Base-by-base conservation (phyloP, 805 yeast genomes). In the Metschnikowia aberdeeniae region DNA sequence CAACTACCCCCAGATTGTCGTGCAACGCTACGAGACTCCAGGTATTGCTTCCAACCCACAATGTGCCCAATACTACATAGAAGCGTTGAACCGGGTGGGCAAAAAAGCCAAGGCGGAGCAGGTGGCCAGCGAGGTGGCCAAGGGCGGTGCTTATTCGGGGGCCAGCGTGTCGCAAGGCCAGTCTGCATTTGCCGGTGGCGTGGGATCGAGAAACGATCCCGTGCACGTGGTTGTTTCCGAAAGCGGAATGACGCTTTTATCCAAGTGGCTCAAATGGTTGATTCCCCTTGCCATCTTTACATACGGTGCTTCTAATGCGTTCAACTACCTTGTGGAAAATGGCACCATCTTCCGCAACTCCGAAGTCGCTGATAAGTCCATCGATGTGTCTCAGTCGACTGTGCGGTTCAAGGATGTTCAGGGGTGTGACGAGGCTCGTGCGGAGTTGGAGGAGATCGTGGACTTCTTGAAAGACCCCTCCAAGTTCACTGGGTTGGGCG, bases 351-450 rank as follows among this genome's bases (percentile, higher is more conserved):
- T 89, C 67, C 87, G 86, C 58, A 76, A 78, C 53, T 65, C 85
- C 11, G 89, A 86, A 53, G 78, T 80, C 12, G 81, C 80, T 32
- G 93, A 86, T 54, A 85, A 86, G 60, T 76, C 88, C 3, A 84
- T 88, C 35, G 96, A 89, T 56, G 89, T 87, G 42, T 79, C 88
- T 17, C 85, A 84, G 62, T 85, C 92, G 5, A 86, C 86, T 34
- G 97, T 90, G 33, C 83, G 82, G 62, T 93, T 93, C 64, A 79
- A 82, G 36, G 99, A 93, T 63, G 98, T 95, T 30, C 84, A 90
- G 60, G 99, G 99, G 46, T 95, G 92, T 50, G 99, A 95, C 67
- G 99, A 93, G 71, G 99, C 99, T 4, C 82, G 97, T 59, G 88
- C 95, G 6, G 99, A 93, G 69, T 76, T 93, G 52, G 97, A 93